A percentile compares a stretch with the other conserved stretches of the same genome.
phyloP scores from a whole-genome alignment of 371 early-diverging fungal genomes.

The Umbelopsis sp. region DNA sequence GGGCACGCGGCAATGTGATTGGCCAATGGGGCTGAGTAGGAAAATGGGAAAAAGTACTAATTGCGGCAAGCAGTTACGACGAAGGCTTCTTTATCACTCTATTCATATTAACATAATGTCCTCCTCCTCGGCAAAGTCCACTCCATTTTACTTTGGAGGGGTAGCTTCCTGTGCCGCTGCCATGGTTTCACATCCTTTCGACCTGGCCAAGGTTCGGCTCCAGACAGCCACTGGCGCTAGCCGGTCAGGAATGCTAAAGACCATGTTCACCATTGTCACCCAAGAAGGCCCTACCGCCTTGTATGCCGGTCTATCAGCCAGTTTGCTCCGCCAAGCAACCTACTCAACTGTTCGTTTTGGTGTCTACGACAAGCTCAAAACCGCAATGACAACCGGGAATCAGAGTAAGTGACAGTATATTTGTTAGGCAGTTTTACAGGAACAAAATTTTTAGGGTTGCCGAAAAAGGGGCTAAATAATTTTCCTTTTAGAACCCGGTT shows the following conservation, averaged over 20 bases:
- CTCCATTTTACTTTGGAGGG: constrained; percentile 67
- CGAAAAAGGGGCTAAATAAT: constrained; percentile 20
- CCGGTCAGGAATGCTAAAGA: constrained; percentile 54
- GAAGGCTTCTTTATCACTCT: too few relatives aligned
- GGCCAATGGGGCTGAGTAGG: constrained; percentile 4
- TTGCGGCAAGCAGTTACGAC: neutral
- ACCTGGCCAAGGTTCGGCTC: constrained; percentile 84
- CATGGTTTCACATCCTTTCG: constrained; percentile 80
- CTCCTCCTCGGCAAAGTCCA: constrained; percentile 14
- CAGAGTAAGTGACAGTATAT: constrained; percentile 44
- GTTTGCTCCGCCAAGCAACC: constrained; percentile 76
- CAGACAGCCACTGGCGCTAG: constrained; percentile 70
- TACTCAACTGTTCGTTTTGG: constrained; percentile 84
- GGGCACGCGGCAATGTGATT: neutral
- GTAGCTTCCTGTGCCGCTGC: constrained; percentile 65
- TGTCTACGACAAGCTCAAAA: constrained; percentile 71
- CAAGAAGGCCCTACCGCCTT: constrained; percentile 60
- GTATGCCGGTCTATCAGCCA: constrained; percentile 75
- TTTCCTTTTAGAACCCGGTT: constrained; percentile 21
- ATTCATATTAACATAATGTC: neutral
- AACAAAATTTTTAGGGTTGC: constrained; percentile 8
- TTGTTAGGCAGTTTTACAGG: neutral
- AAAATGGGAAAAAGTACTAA: neutral
- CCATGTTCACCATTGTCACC: constrained; percentile 53
- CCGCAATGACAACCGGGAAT: constrained; percentile 48